Conservation (phyloP, 2,329 filamentous ascomycete genomes). For the Pyricularia sp. region DNA sequence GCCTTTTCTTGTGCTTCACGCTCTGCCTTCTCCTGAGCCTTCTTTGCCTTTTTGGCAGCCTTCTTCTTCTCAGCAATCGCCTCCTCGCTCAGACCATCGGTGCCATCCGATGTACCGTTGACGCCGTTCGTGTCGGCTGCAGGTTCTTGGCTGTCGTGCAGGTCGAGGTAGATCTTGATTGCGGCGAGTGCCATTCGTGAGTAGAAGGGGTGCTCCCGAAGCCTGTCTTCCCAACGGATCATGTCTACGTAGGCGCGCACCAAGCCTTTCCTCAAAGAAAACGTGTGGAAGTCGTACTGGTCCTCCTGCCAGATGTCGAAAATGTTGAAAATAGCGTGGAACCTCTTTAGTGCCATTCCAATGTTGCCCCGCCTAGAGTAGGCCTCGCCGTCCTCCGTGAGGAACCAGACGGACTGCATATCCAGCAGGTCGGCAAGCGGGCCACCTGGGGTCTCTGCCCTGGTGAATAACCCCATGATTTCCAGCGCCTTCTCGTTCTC, state of each 20-base stretch:
- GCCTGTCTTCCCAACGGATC: conserved; percentile 87
- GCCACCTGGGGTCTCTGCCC: conserved; percentile 80
- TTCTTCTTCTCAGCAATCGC: conserved; percentile 70
- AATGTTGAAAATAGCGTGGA: conserved; percentile 80
- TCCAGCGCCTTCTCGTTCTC: conserved; percentile 78
- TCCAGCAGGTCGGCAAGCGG: conserved; percentile 86
- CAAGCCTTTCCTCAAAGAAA: conserved; percentile 94
- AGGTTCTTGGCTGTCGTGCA: conserved; percentile 63
- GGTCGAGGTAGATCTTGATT: conserved; percentile 67
- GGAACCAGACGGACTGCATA: conserved; percentile 97
- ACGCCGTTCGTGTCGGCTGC: conserved; percentile 45
- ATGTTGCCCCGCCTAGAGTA: conserved; percentile 74
- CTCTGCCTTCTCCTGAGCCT: conserved; percentile 54
- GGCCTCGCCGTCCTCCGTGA: conserved; percentile 90
- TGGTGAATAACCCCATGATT: conserved; percentile 89
- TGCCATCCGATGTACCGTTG: conserved; percentile 52
- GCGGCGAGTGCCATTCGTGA: conserved; percentile 74
- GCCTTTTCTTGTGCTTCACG: conserved; percentile 71
- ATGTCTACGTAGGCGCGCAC: conserved; percentile 92
- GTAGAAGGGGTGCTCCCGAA: conserved; percentile 91
- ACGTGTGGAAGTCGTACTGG: conserved; percentile 97
- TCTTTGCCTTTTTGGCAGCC: conserved; percentile 82
- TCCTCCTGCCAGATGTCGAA: conserved; percentile 98
- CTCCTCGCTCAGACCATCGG: conserved; percentile 27
- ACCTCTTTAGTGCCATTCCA: conserved; percentile 83